phyloP scores from a whole-genome alignment of 2,329 filamentous ascomycete genomes.

The Aspergillus latus region DNA sequence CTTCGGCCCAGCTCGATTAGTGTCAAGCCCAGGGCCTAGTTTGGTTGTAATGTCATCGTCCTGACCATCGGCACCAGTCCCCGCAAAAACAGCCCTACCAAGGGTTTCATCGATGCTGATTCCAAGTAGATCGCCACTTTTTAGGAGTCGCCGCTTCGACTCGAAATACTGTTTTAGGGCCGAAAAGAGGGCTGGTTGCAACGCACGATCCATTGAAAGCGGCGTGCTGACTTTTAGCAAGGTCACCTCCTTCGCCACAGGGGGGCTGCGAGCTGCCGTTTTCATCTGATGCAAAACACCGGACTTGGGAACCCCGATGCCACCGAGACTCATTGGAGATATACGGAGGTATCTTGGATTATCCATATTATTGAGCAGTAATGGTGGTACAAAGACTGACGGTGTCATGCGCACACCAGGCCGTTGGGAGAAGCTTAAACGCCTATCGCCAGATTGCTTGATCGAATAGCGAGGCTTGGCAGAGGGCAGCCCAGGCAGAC shows the following conservation, averaged over 20 bases:
- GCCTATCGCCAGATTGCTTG: constrained; percentile 49
- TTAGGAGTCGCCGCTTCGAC: constrained; percentile 75
- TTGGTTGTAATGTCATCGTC: constrained; percentile 67
- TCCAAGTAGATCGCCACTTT: constrained; percentile 82
- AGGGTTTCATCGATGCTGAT: constrained; percentile 85
- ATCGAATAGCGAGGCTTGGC: constrained; percentile 59
- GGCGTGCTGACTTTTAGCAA: constrained; percentile 87
- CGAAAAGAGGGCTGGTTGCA: constrained; percentile 82
- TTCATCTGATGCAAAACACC: constrained; percentile 55
- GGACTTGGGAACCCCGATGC: constrained; percentile 54
- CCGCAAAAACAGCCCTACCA: constrained; percentile 76
- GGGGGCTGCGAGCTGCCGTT: constrained; percentile 51
- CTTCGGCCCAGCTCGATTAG: constrained; percentile 41
- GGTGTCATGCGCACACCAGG: constrained; percentile 54
- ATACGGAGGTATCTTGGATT: constrained; percentile 76
- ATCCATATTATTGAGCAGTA: constrained; percentile 82
- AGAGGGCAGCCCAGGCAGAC: constrained; percentile 66
- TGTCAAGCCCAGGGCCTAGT: constrained; percentile 35
- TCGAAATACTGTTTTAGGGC: constrained; percentile 89
- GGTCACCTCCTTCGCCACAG: constrained; percentile 73
- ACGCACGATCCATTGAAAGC: constrained; percentile 76
- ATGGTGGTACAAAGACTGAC: constrained; percentile 74
- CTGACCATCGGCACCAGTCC: constrained; percentile 55
- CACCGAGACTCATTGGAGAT: constrained; percentile 54
- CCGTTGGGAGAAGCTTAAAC: constrained; percentile 56